phyloP scores from a whole-genome alignment of 176 grass and related monocot species.

The Oryza nivara region DNA sequence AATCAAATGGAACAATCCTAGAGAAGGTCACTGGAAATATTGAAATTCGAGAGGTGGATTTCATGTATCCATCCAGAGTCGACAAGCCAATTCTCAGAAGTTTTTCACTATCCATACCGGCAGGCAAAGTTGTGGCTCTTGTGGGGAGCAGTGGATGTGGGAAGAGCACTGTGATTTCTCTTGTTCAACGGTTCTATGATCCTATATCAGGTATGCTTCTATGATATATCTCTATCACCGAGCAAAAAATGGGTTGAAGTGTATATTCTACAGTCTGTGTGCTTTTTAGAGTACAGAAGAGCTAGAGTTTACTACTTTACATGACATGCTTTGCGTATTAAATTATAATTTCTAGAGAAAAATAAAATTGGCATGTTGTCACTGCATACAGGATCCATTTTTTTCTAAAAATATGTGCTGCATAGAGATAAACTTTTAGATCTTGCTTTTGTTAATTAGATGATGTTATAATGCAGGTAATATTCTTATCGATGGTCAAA shows the following conservation, averaged over 20 bases:
- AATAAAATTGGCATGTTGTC: not conserved
- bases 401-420: not conserved
- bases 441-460: conserved; percentile 16
- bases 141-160: conserved; percentile 62
- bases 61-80: conserved; percentile 56
- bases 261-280: conserved; percentile 9
- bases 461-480: conserved; percentile 36
- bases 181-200: conserved; percentile 65
- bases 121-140: conserved; percentile 50
- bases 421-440: not conserved
- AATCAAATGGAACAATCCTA: conserved; percentile 39
- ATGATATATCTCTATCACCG: conserved; percentile 18
- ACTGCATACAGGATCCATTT: not conserved
- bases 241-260: not conserved
- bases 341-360: conserved; percentile 5
- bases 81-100: conserved; percentile 45
- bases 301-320: conserved; percentile 13
- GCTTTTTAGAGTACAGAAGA: not conserved
- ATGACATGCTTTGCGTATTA: conserved; percentile 4
- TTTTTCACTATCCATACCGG: conserved; percentile 45
- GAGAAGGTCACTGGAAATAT: conserved; percentile 45
- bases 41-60: conserved; percentile 47
- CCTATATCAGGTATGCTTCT: conserved; percentile 38
- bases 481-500: conserved; percentile 49
- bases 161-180: conserved; percentile 61